Evolutionary conservation across 2,329 filamentous ascomycete species (phyloP), one percentile per base, ranked within the genome.

Genomic region (Arachnomyces sp.): DNA sequence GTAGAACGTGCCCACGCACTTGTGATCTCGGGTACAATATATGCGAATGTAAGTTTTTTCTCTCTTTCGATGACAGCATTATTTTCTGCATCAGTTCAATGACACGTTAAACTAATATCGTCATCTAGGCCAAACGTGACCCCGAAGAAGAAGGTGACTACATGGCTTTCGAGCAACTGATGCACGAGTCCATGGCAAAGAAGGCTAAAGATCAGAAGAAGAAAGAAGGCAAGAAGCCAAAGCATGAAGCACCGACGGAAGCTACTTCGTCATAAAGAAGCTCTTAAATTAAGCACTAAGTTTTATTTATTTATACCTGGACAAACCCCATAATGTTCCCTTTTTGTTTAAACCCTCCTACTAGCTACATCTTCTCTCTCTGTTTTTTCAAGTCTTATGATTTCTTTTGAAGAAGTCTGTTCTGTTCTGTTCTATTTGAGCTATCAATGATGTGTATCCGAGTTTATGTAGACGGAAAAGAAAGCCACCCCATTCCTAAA

Each of bases 121-220:
- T 38, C 34, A 6, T 31, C 35, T 51, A 95, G 89, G 86, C 90
- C 31, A 77, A 84, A 62, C 82, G 92, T 47, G 84, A 90, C 40
- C 84, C 90, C 31, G 92, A 98, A 49, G 92, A 98, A 69, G 92
- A 98, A 66, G 90, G 92, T 49, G 92, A 96, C 56, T 96, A 94
- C 67, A 93, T 98, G 78, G 89, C 90, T 12, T 98, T 98, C 53
- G 92, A 98, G 63, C 88, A 96, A 65, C 80, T 98, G 41, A 94
- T 98, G 64, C 89, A 92, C 37, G 92, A 98, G 61, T 90, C 90
- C 3, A 88, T 89, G 42, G 84, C 88, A 39, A 96, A 96, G 76
- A 95, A 95, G 67, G 87, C 92, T 50, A 75, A 77, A 57, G 76
- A 81, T 56, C 81, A 87, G 61, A 84, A 90, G 55, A 78, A 85